A percentile compares a stretch with the other conserved stretches of the same genome.
Evolutionary conservation across 2,329 filamentous ascomycete genomes (phyloP).

Genomic region (Aspergillus felis): DNA sequence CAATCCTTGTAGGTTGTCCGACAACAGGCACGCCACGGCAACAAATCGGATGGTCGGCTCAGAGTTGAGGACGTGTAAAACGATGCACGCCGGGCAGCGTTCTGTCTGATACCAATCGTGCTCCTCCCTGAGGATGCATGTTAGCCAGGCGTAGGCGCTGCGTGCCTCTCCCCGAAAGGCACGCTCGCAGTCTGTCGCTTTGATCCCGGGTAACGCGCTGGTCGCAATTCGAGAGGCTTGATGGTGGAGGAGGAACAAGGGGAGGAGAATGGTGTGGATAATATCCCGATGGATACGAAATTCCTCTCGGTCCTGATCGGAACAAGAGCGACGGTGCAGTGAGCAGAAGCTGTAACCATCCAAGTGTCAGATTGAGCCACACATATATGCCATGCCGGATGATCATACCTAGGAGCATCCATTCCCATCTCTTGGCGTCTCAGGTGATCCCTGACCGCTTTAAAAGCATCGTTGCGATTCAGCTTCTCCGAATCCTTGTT

Average conservation of each 20-base stretch:
- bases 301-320: conserved; percentile 27
- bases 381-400: background rate
- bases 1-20: conserved; percentile 29
- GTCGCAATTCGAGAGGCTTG: conserved; percentile 53
- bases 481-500: conserved; percentile 26
- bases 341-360: conserved; percentile 31
- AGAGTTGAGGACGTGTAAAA: conserved; percentile 41
- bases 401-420: conserved; percentile 27
- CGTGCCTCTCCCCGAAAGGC: conserved; percentile 56
- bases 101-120: conserved; percentile 55
- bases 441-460: conserved; percentile 30
- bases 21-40: conserved; percentile 40
- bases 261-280: conserved; percentile 55
- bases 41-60: conserved; percentile 44
- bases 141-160: conserved; percentile 56
- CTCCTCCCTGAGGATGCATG: conserved; percentile 56
- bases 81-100: conserved; percentile 51
- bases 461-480: conserved; percentile 34
- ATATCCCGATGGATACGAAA: conserved; percentile 55
- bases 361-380: background rate
- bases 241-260: conserved; percentile 54
- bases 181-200: conserved; percentile 52
- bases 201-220: conserved; percentile 45
- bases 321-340: conserved; percentile 30
- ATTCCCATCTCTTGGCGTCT: conserved; percentile 34